These are phyloP conservation scores for Aphanomyces cochlioides DNA, from an alignment of 352 stramenopile species.

Conservation along the genomic window DNA sequence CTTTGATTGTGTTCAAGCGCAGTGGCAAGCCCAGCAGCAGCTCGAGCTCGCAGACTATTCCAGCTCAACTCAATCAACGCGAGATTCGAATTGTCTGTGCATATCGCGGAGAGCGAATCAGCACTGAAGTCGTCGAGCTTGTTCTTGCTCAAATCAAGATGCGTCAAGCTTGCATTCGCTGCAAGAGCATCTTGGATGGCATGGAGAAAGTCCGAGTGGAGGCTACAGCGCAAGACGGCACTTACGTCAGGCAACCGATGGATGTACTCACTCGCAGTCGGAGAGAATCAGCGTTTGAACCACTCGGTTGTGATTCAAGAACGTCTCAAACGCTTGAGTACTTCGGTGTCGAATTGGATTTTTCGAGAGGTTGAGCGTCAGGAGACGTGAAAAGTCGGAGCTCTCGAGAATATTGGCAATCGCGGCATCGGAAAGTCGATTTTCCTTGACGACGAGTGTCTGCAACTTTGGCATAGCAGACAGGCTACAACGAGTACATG, in stretches of 20 bases:
- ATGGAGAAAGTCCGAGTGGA: constrained; percentile 7
- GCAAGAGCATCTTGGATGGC: constrained; percentile 3
- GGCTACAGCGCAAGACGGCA: background rate
- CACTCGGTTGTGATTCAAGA: constrained; percentile 19
- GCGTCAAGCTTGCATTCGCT: constrained; percentile 15
- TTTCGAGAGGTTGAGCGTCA: constrained; percentile 25
- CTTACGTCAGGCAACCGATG: background rate
- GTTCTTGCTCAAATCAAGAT: constrained; percentile 26
- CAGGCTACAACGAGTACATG: constrained; percentile 10
- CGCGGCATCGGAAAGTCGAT: constrained; percentile 12
- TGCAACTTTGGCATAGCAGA: constrained; percentile 23
- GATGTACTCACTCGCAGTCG: constrained; percentile 13
- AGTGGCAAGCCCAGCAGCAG: constrained; percentile 48
- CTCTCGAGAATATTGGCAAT: constrained; percentile 22
- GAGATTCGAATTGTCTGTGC: constrained; percentile 38
- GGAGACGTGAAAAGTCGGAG: constrained; percentile 26
- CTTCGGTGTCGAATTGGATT: constrained; percentile 8
- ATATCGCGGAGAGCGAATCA: constrained; percentile 52
- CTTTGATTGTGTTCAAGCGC: constrained; percentile 56
- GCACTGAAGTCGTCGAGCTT: constrained; percentile 57
- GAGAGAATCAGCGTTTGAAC: constrained; percentile 25
- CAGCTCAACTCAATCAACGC: constrained; percentile 69
- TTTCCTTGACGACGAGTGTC: constrained; percentile 24
- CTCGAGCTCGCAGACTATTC: constrained; percentile 68
- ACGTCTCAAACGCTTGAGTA: background rate